Base-by-base conservation (phyloP, 352 stramenopile species). In the Pythium chondricola region DNA sequence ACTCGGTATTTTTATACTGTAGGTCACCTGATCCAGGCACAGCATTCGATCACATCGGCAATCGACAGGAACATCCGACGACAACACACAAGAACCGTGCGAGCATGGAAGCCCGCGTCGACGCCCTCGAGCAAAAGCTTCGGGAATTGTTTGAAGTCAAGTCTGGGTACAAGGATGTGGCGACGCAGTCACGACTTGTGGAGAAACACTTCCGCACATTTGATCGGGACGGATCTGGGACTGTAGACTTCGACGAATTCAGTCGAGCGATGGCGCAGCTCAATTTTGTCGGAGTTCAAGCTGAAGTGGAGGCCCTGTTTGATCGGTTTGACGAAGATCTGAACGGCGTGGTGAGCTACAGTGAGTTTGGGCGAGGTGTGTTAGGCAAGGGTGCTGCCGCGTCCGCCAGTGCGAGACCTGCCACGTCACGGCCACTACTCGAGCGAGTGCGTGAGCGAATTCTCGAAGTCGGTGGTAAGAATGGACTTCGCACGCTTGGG, bases 241-340 rank as follows among this genome's bases (percentile, higher is more conserved):
- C 78, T 7, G 62, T 96, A 20, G 81, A 92, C 56, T 93, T 88
- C 57, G 79, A 95, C 47, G 85, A 96, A 59, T 96, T 95, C 48
- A 81, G 69, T 38, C 74, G 79, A 25, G 86, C 82, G 3, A 92
- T 95, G 76, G 52, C 85, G 33, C 72, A 69, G 27, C 71, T 96
- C 43, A 95, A 96, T 53, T 93, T 96, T 47, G 74, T 96, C 6
- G 85, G 87, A 20, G 84, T 89, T 21, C 86, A 95, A 55, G 73
- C 79, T 13, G 84, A 93, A 54, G 62, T 87, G 11, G 78, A 94
- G 32, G 75, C 70, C 21, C 70, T 96, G 14, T 96, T 96, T 26
- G 84, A 96, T 43, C 78, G 83, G 30, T 95, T 94, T 40, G 86
- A 96, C 42, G 71, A 82, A 38, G 81, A 96, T 41, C 64, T 90